These are phyloP conservation scores for Teratosphaeria zuluensis DNA, from an alignment of 2,329 filamentous ascomycete genomes.

Conservation along the genomic window DNA sequence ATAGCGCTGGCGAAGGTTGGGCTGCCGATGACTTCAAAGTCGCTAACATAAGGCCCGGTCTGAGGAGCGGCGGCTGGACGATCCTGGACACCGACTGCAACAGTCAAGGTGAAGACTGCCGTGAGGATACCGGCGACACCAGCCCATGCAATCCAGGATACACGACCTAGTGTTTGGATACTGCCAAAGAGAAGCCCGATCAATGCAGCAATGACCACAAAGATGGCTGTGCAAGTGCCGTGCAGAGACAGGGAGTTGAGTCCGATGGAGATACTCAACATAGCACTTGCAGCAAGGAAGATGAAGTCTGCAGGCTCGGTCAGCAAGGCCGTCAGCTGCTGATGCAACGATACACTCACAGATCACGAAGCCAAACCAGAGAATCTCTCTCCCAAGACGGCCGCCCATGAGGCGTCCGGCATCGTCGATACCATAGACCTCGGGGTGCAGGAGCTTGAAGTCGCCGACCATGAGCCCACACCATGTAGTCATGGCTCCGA, in stretches of 20 bases:
- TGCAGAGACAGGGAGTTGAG: constrained; percentile 51
- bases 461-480: constrained; percentile 37
- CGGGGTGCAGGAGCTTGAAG: constrained; percentile 46
- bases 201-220: constrained; percentile 31
- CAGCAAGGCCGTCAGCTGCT: constrained; percentile 23
- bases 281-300: constrained; percentile 46
- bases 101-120: constrained; percentile 33
- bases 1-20: constrained; percentile 50
- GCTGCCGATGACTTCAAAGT: constrained; percentile 45
- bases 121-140: constrained; percentile 18
- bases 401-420: constrained; percentile 46
- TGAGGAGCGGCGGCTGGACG: constrained; percentile 51
- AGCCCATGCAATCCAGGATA: constrained; percentile 27
- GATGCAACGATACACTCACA: constrained; percentile 24
- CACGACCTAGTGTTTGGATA: constrained; percentile 23
- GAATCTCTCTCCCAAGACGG: constrained; percentile 38
- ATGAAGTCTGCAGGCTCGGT: constrained; percentile 49
- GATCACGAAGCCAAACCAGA: neutral
- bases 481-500: constrained; percentile 16
- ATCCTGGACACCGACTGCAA: constrained; percentile 45
- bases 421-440: constrained; percentile 48
- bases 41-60: constrained; percentile 48
- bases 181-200: constrained; percentile 25
- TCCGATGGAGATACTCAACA: constrained; percentile 48
- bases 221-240: constrained; percentile 48